Base-by-base conservation (phyloP, 2,329 filamentous ascomycete genomes). In the Cercospora sp. region DNA sequence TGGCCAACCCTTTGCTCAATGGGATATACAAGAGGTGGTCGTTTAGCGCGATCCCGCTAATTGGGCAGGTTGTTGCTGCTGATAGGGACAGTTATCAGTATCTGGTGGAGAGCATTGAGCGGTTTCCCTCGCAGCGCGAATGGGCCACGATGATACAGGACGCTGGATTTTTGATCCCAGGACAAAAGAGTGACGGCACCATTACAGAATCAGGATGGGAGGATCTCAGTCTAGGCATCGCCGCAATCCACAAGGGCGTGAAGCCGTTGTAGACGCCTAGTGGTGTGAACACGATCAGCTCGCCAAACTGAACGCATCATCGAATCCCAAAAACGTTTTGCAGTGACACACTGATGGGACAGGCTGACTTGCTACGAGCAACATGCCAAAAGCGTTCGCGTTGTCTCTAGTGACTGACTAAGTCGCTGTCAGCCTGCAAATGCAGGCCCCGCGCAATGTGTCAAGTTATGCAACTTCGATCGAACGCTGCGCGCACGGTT, bases 11-110 rank as follows among this genome's bases (percentile, higher is more conserved):
- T 0, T 71, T 96, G 0, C 88, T 99, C 77, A 91, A 98, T 80
- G 88, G 89, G 18, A 80, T 94, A 1, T 99, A 99, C 82, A 96
- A 97, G 85, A 87, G 91, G 67, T 99, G 96, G 94, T 97, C 92
- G 69, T 99, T 99, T 79, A 87, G 89, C 68, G 93, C 93, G 12
- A 99, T 99, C 72, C 95, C 95, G 0, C 80, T 99, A 73, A 97
- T 99, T 76, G 96, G 95, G 2, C 94, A 99, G 82, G 78, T 99
- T 69, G 94, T 99, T 16, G 94, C 95, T 1, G 93, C 92, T 6
- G 96, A 99, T 79, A 86, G 94, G 66, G 94, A 96, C 77, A 97
- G 93, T 79, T 99, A 99, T 80, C 95, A 99, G 84, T 99, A 99
- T 81, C 85, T 99, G 9, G 95, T 99, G 9, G 95, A 99, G 85